phyloP scores from a whole-genome alignment of 768 basidiomycete genomes.

The Terana coerulea region DNA sequence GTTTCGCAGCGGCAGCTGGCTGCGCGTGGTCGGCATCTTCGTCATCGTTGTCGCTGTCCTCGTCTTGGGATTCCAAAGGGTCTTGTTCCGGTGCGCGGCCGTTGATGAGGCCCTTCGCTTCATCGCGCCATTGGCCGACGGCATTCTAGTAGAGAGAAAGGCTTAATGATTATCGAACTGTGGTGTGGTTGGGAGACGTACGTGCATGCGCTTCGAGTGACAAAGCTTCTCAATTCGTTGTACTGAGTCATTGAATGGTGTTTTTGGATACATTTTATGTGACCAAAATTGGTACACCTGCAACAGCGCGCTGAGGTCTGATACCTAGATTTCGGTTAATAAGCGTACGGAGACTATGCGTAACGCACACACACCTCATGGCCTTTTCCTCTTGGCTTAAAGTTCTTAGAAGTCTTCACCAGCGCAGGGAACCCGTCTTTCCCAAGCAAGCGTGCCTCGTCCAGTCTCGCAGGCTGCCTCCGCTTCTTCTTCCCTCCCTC shows the following conservation, averaged over 20 bases:
- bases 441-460: slow-evolving; percentile 73
- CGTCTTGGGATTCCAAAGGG: slow-evolving; percentile 16
- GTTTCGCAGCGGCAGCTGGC: background rate
- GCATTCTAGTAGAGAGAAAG: slow-evolving; percentile 47
- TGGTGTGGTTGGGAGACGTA: slow-evolving; percentile 41
- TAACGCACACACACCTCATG: slow-evolving; percentile 83
- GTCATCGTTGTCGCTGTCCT: slow-evolving; percentile 13
- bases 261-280: slow-evolving; percentile 88
- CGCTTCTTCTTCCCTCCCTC: slow-evolving; percentile 42
- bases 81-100: slow-evolving; percentile 28
- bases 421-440: slow-evolving; percentile 77
- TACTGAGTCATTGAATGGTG: slow-evolving; percentile 83
- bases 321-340: slow-evolving; percentile 41
- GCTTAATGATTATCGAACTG: background rate
- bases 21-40: background rate
- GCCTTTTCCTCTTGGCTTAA: slow-evolving; percentile 85
- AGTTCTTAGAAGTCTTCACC: slow-evolving; percentile 69
- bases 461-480: slow-evolving; percentile 56
- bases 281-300: slow-evolving; percentile 93
- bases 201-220: slow-evolving; percentile 82
- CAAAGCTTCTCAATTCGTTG: slow-evolving; percentile 84
- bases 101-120: slow-evolving; percentile 45
- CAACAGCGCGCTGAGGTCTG: slow-evolving; percentile 77
- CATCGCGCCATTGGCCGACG: slow-evolving; percentile 75
- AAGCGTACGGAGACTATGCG: slow-evolving; percentile 1